A percentile compares a stretch with the other conserved stretches of the same genome.
phyloP scores from a whole-genome alignment of 1,284 basidiomycete species.

The Cryptococcus amylolentus region DNA sequence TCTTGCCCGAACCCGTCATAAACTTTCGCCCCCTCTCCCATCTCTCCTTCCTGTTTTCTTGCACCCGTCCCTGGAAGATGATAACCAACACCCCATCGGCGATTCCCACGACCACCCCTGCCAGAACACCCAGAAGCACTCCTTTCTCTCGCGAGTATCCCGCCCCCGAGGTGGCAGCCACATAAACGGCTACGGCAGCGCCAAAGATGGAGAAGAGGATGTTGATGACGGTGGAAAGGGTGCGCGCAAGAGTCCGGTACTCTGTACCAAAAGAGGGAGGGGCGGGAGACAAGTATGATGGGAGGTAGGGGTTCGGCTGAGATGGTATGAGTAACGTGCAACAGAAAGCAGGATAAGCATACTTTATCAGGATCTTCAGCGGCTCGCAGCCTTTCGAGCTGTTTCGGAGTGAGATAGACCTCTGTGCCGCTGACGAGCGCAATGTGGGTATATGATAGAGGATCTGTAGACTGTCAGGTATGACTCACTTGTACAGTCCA shows the following conservation, averaged over 20 bases:
- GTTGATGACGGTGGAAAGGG: slow-evolving; percentile 38
- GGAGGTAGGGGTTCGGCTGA: slow-evolving; percentile 37
- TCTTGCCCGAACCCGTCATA: slow-evolving; percentile 11
- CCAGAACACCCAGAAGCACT: slow-evolving; percentile 32
- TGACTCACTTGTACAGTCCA: neutral
- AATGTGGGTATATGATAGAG: slow-evolving; percentile 26
- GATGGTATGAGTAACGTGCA: neutral
- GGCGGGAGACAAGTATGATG: slow-evolving; percentile 30
- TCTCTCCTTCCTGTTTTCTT: slow-evolving; percentile 19
- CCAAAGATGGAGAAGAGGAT: slow-evolving; percentile 44
- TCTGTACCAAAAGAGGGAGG: slow-evolving; percentile 31
- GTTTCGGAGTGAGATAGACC: slow-evolving; percentile 33
- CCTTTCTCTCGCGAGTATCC: slow-evolving; percentile 32
- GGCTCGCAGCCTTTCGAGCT: slow-evolving; percentile 20
- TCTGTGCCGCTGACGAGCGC: slow-evolving; percentile 38
- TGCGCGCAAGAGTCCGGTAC: slow-evolving; percentile 26
- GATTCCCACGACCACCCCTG: slow-evolving; percentile 33
- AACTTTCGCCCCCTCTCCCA: slow-evolving; percentile 9
- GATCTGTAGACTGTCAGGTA: slow-evolving; percentile 21
- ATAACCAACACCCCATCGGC: slow-evolving; percentile 34
- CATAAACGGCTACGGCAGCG: slow-evolving; percentile 35
- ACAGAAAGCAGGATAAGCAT: neutral
- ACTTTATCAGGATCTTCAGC: slow-evolving; percentile 24
- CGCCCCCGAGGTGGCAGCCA: slow-evolving; percentile 29
- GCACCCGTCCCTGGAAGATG: slow-evolving; percentile 24